Evolutionary conservation across 192 early-diverging fungal genomes (phyloP).

Genomic region (Gigaspora rosea): DNA sequence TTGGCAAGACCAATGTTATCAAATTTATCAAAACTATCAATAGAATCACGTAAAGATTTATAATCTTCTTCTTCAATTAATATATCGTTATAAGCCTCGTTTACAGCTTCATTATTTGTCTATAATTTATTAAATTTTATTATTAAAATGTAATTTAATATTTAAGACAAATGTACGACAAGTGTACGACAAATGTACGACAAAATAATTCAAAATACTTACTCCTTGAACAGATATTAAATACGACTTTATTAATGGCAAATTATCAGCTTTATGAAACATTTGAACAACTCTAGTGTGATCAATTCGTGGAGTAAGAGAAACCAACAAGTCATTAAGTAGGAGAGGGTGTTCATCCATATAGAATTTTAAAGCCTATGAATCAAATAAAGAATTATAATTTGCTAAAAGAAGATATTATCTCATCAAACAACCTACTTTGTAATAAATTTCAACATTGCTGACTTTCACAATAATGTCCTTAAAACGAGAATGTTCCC

Average conservation of each 20-base stretch:
- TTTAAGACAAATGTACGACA: not conserved
- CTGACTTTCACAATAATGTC: constrained; percentile 96
- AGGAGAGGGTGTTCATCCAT: constrained; percentile 93
- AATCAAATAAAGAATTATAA: constrained; percentile 2
- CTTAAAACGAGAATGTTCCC: constrained; percentile 97
- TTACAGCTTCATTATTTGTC: constrained; percentile 93
- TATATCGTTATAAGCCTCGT: constrained; percentile 93
- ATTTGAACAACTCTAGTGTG: constrained; percentile 96
- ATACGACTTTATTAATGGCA: constrained; percentile 96
- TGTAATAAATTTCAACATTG: constrained; percentile 98
- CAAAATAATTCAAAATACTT: not conserved
- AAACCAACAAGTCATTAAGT: constrained; percentile 89
- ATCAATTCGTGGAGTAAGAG: constrained; percentile 88
- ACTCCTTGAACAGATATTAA: constrained; percentile 90
- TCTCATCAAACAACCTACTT: constrained; percentile 42
- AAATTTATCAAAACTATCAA: constrained; percentile 94
- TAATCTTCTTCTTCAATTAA: constrained; percentile 99
- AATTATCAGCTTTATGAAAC: constrained; percentile 98
- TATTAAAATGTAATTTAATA: not conserved
- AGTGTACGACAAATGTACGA: not conserved
- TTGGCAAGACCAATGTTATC: constrained; percentile 89
- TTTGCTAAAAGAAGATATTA: too few relatives aligned
- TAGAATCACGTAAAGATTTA: constrained; percentile 88
- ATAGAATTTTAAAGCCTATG: constrained; percentile 86
- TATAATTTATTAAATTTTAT: constrained; percentile 25